Percentiles rank a stretch among this genome's conserved stretches.
Evolutionary conservation across 805 yeast species (phyloP).

Genomic region (Sugiyamaella chiloensis): DNA sequence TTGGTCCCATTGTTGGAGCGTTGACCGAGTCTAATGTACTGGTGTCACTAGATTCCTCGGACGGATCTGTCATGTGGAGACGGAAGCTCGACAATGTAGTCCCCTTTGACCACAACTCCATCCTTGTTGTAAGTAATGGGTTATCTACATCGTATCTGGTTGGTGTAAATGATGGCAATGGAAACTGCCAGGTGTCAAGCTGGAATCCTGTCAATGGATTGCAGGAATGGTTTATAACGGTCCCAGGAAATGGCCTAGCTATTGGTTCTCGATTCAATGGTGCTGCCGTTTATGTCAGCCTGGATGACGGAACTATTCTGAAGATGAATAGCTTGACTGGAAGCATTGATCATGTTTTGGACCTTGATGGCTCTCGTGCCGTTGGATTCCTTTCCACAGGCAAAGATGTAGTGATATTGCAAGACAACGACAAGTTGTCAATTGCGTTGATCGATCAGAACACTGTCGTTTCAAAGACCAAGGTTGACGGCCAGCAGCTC

Average conservation of each 20-base stretch:
- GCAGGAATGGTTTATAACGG: constrained; percentile 4
- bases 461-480: neutral
- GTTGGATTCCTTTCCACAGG: neutral
- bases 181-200: neutral
- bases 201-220: constrained; percentile 8
- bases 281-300: constrained; percentile 16
- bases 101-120: neutral
- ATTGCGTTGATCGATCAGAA: neutral
- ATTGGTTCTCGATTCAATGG: neutral
- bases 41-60: constrained; percentile 22
- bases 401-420: neutral
- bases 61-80: constrained; percentile 33
- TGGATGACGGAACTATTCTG: constrained; percentile 26
- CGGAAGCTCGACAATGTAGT: constrained; percentile 8
- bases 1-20: constrained; percentile 21
- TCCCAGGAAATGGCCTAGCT: neutral
- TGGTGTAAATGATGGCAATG: neutral
- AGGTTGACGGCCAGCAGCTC: neutral
- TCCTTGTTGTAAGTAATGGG: neutral
- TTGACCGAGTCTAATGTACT: constrained; percentile 26
- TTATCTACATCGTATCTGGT: neutral
- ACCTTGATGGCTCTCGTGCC: neutral
- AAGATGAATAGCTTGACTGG: constrained; percentile 28
- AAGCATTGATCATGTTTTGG: neutral
- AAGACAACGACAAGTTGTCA: neutral